Base-by-base conservation (phyloP, 306 rosid species). In the Potentilla sterilis region DNA sequence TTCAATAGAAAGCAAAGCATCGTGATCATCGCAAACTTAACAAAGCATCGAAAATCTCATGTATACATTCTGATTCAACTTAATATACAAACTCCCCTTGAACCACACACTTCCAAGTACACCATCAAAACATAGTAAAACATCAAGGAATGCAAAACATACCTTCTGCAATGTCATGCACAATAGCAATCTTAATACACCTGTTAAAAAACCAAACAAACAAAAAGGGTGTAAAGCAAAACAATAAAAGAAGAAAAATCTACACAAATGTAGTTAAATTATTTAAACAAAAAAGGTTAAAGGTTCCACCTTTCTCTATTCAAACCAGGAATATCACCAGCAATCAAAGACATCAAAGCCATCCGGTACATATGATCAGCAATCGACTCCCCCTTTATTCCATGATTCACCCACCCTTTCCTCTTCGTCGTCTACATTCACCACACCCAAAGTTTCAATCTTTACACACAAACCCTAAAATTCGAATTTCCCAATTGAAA, bases 91-190 rank as follows among this genome's bases (percentile, higher is more conserved):
- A 40, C 18, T 37, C 19, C 14, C 65, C 8, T n/a, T 71, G 32
- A 37, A 54, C 22, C 8, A 3, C 43, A 5, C 1, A 18, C 9
- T 28, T 32, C 35, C 9, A 21, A 21, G 13, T 38, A 37, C 21
- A 14, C 40, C 16, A 57, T 43, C 49, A 42, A 35, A 40, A 51
- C 69, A 44, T 64, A 40, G 69, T 42, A 66, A 55, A 73, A 44
- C 70, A 67, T n/a, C n/a, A n/a, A n/a, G n/a, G n/a, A n/a, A n/a
- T n/a, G n/a, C n/a, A n/a, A n/a, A n/a, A 28, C 28, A 28, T 28
- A 91, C 98, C 98, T 89, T 94, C 97, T 3, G 97, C 98, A 73
- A 91, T 94, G 83, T 94, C 98, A 80, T 94, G 97, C 83, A 94
- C 93, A 32, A 94, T 88, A 34, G 97, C 96, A 58, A 94, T 88